Evolutionary conservation across 257 asterid species (phyloP).

Genomic region (Solanum dulcamara): DNA sequence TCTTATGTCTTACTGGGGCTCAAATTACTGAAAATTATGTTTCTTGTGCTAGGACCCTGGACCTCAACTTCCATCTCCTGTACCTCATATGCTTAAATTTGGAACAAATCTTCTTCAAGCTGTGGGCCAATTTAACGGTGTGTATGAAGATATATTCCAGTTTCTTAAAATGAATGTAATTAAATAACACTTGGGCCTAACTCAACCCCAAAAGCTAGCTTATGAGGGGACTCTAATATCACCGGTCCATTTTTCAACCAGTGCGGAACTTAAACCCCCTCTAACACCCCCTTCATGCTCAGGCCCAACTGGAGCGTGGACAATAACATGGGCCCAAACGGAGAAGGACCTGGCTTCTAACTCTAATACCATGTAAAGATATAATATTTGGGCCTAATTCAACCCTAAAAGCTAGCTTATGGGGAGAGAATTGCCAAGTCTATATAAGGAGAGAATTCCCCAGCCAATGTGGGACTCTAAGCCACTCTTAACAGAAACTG

Average conservation of each 20-base stretch:
- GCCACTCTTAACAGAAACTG: neutral
- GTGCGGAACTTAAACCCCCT: too few species aligned
- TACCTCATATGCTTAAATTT: slow-evolving; percentile 51
- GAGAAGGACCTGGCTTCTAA: too few species aligned
- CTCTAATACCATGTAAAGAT: too few species aligned
- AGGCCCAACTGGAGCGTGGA: too few species aligned
- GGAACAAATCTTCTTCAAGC: slow-evolving; percentile 93
- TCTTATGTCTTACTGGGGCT: neutral
- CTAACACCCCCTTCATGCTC: too few species aligned
- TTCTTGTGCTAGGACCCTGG: slow-evolving; percentile 56
- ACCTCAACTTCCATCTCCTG: slow-evolving; percentile 70
- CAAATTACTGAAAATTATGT: neutral
- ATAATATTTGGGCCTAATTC: neutral
- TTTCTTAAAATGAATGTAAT: neutral
- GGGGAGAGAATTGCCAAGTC: neutral
- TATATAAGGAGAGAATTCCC: neutral
- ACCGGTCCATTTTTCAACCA: too few species aligned
- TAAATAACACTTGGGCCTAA: neutral
- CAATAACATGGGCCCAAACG: too few species aligned
- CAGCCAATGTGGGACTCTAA: neutral
- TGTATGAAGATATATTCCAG: neutral
- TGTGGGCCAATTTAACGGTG: slow-evolving; percentile 84
- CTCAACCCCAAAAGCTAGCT: neutral
- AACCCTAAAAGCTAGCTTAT: neutral
- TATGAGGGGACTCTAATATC: neutral